Evolutionary conservation across 2,329 filamentous ascomycete species (phyloP), one percentile per base, ranked within the genome.

Genomic region (Myriosclerotinia scirpicola): DNA sequence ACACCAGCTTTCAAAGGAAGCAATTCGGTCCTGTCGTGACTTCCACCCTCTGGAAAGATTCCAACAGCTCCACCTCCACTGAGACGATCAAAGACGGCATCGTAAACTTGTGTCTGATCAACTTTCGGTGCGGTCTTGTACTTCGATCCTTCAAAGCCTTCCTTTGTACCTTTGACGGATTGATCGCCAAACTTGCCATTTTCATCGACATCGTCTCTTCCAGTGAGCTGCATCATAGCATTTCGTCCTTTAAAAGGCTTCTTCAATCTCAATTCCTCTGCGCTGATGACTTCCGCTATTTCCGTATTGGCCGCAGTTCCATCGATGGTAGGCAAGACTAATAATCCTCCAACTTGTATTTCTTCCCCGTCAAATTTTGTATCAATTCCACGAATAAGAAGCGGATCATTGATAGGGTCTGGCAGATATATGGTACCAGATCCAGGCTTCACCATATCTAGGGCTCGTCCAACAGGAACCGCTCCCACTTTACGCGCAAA

Each of bases 31-130:
- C 95, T 89, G 78, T 98, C 94, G 79, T 98, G 94, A 76, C 93
- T 97, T 74, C 94, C 94, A 71, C 94, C 94, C 79, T 98, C 94
- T 1, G 94, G 94, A 78, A 98, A 98, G 75, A 98, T 97, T 69
- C 94, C 94, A 67, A 98, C 90, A 76, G 93, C 97, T 30, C 93
- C 94, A 60, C 92, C 93, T 38, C 85, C 84, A 71, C 88, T 87
- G 38, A 98, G 84, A 44, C 92, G 87, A 69, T 89, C 85, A 78
- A 97, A 97, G 15, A 98, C 94, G 30, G 92, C 91, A 77, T 97
- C 88, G 79, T 97, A 98, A 34, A 98, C 93, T 73, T 91, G 87
- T 30, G 90, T 93, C 80, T 98, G 94, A 77, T 98, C 92, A 55
- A 97, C 93, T 76, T 97, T 93, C 1, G 94, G 93, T 1, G 94